A percentile compares a stretch with the other conserved stretches of the same genome.
phyloP scores from a whole-genome alignment of 345 rosid species.

The Brassica napus region Da-Ae NC_063438.1:1184501-1185000 shows the following conservation, averaged over 20 bases:
- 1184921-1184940: conserved; percentile 45
- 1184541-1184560: conserved; percentile 33
- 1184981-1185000: conserved; percentile 35
- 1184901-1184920: conserved; percentile 60
- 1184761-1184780: conserved; percentile 49
- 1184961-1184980: conserved; percentile 36
- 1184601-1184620: conserved; percentile 82
- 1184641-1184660: conserved; percentile 9
- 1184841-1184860: conserved; percentile 65
- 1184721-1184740: conserved; percentile 63
- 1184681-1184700: conserved; percentile 44
- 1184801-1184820: conserved; percentile 65
- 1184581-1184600: conserved; percentile 86
- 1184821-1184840: conserved; percentile 76
- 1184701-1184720: conserved; percentile 61
- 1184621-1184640: conserved; percentile 83
- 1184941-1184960: conserved; percentile 54
- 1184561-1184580: conserved; percentile 60
- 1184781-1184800: conserved; percentile 61
- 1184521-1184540: conserved; percentile 46
- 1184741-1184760: conserved; percentile 54
- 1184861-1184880: conserved; percentile 76
- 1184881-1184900: conserved; percentile 51
- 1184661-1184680: not conserved
- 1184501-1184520: conserved; percentile 45